Percentiles rank a stretch among this genome's conserved stretches.
These are phyloP conservation scores for Exophiala phaeomuriformis DNA, from an alignment of 2,329 filamentous ascomycete species.

Conservation along the genomic window DNA sequence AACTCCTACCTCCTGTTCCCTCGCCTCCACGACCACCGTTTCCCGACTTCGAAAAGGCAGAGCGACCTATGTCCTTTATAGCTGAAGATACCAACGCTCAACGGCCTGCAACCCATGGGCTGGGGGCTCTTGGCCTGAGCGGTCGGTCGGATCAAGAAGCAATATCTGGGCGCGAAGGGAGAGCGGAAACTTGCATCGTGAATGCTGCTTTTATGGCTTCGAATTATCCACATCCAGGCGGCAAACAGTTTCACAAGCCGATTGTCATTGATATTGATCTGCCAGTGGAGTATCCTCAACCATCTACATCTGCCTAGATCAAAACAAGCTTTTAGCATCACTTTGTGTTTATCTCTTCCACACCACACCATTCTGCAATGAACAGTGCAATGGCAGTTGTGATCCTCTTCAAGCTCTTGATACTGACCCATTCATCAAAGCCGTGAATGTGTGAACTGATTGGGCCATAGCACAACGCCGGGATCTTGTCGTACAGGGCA, in stretches of 20 bases:
- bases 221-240: conserved; percentile 54
- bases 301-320: not conserved
- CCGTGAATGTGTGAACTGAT: conserved; percentile 41
- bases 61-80: conserved; percentile 6
- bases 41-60: conserved; percentile 15
- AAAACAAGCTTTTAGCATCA: not conserved
- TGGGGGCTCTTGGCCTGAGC: conserved; percentile 16
- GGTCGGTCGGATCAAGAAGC: conserved; percentile 20
- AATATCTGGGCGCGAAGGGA: conserved; percentile 30
- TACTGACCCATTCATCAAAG: conserved; percentile 47
- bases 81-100: not conserved
- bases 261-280: conserved; percentile 78
- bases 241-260: conserved; percentile 65
- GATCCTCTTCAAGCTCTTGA: conserved; percentile 32
- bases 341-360: conserved; percentile 13
- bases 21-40: conserved; percentile 6
- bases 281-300: conserved; percentile 34
- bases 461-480: conserved; percentile 19
- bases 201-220: conserved; percentile 70
- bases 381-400: conserved; percentile 21
- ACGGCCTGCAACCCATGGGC: conserved; percentile 4
- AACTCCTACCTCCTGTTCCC: conserved; percentile 23
- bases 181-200: conserved; percentile 66
- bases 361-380: conserved; percentile 22
- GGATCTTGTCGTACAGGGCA: conserved; percentile 19